Conservation (phyloP, 768 basidiomycete species). For the Collybia sordida region DNA sequence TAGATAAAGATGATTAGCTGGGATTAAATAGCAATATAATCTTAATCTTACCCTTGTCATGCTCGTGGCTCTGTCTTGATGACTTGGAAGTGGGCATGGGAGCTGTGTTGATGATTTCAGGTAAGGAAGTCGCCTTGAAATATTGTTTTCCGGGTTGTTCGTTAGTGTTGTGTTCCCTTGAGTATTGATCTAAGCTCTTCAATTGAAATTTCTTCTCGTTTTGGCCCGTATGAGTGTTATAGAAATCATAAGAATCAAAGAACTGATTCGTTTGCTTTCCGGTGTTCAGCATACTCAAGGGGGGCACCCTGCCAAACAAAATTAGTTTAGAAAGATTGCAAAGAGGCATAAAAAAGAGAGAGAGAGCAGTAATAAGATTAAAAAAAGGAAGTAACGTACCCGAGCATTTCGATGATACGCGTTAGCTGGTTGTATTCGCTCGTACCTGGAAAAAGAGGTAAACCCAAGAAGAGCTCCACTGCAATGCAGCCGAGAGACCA, state of each 20-base stretch:
- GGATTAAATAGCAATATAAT: slow-evolving; percentile 5
- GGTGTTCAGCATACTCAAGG: slow-evolving; percentile 89
- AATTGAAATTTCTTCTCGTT: slow-evolving; percentile 84
- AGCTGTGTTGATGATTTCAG: slow-evolving; percentile 94
- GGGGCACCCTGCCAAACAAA: slow-evolving; percentile 66
- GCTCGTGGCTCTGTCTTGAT: slow-evolving; percentile 71
- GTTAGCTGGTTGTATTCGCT: slow-evolving; percentile 99
- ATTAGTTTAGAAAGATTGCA: slow-evolving; percentile 2
- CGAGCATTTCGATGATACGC: slow-evolving; percentile 97
- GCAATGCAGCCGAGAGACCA: slow-evolving; percentile 99
- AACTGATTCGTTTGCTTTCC: slow-evolving; percentile 96
- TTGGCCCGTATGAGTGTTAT: slow-evolving; percentile 62
- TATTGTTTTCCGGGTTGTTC: slow-evolving; percentile 99
- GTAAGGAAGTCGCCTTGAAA: slow-evolving; percentile 90
- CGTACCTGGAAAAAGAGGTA: slow-evolving; percentile 97
- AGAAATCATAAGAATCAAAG: slow-evolving; percentile 75
- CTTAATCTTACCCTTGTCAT: slow-evolving; percentile 75
- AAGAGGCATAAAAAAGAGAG: background rate
- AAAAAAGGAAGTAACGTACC: slow-evolving; percentile 52
- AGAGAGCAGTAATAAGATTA: background rate
- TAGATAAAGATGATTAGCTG: slow-evolving; percentile 28
- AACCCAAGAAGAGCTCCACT: slow-evolving; percentile 93
- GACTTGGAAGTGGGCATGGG: slow-evolving; percentile 88
- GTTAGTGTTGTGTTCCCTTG: slow-evolving; percentile 89
- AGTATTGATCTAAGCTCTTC: slow-evolving; percentile 94